Base-by-base conservation (phyloP, 2,329 filamentous ascomycete species). In the Aspergillus pseudotamarii region DNA sequence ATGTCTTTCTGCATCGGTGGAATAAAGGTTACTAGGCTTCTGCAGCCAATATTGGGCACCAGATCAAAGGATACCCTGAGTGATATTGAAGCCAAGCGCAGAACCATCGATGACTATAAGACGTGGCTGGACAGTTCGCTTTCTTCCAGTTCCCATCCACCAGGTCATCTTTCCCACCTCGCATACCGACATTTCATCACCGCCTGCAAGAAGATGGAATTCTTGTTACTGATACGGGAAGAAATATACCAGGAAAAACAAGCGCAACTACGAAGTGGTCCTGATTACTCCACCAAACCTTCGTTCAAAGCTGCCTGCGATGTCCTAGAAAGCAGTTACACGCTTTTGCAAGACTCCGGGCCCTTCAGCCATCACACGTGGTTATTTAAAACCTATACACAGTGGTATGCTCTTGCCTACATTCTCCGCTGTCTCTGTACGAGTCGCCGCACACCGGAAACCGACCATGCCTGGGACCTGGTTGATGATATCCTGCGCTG, bases 401-500 rank as follows among this genome's bases (percentile, higher is more conserved):
- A 43, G 28, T 58, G 56, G 56, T 58, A 58, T n/a, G 56, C 56
- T 32, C 56, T 58, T 21, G 56, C 56, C 0, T 58, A 58, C 19
- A n/a, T 48, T 6, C 21, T 58, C 16, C 56, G 56, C 5, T 58
- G 56, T 11, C 30, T 58, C 4, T 48, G 26, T n/a, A 21, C 11
- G 10, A 48, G n/a, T 19, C 43, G 16, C 2, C 9, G 30, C 16
- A 26, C 41, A 8, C 8, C 1, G 11, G 56, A 58, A 32, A 16
- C 43, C 4, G 56, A 58, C 8, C 41, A 6, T 19, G 43, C 9
- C 4, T 58, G 56, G 56, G 41, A 30, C 16, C 9, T 58, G 11
- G 41, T 48, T 8, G 28, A 58, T 1, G 21, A 43, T 5, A 45
- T 58, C 19, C 46, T 58, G 36, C 36, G 9, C 14, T 2, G 14